A percentile compares a stretch with the other conserved stretches of the same genome.
Evolutionary conservation across 441 rosid species (phyloP).

Genomic region (Pelargonium citronellum): DNA sequence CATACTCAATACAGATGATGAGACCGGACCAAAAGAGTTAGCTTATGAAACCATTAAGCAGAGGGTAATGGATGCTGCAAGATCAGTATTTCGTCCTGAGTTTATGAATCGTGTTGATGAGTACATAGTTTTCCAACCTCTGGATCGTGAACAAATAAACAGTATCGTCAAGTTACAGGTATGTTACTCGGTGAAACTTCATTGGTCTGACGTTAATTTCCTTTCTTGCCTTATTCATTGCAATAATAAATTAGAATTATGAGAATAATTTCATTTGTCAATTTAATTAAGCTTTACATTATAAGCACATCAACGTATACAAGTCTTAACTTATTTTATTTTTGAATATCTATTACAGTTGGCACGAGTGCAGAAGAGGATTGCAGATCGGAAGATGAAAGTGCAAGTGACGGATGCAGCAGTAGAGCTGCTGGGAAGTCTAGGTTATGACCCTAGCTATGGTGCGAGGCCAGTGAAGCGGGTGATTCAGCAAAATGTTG

Average conservation of each 20-base stretch:
- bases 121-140: conserved; percentile 94
- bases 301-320: too few relatives aligned
- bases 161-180: conserved; percentile 88
- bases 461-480: conserved; percentile 99
- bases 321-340: conserved; percentile 10
- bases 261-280: too few relatives aligned
- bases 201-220: not conserved
- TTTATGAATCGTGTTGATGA: conserved; percentile 97
- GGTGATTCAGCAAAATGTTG: conserved; percentile 85
- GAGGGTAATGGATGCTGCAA: conserved; percentile 90
- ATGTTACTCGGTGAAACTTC: conserved; percentile 15
- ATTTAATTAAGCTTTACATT: too few relatives aligned
- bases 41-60: conserved; percentile 74
- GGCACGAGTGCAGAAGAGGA: conserved; percentile 85
- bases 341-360: conserved; percentile 42
- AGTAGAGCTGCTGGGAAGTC: conserved; percentile 69
- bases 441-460: conserved; percentile 90
- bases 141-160: conserved; percentile 73
- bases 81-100: conserved; percentile 89
- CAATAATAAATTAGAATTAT: too few relatives aligned
- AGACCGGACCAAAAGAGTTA: conserved; percentile 38
- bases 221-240: not conserved
- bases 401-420: conserved; percentile 64
- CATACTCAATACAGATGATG: conserved; percentile 63
- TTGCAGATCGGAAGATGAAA: conserved; percentile 81